phyloP scores from a whole-genome alignment of 202 grass and related monocot species.

The Setaria italica region DNA sequence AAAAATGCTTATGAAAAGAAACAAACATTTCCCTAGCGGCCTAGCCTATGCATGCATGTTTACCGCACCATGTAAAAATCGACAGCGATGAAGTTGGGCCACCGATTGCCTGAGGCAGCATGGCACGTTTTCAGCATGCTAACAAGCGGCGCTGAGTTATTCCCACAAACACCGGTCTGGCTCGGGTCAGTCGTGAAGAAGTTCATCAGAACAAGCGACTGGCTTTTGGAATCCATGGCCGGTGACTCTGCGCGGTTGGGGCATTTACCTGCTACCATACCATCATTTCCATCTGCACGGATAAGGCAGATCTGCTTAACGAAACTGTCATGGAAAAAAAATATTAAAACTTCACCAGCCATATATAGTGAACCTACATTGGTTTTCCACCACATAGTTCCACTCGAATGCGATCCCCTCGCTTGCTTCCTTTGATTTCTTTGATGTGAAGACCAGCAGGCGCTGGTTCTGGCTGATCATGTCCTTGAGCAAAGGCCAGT shows the following conservation, averaged over 20 bases:
- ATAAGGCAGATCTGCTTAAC: conserved; percentile 30
- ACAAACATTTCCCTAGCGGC: neutral
- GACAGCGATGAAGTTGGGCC: conserved; percentile 91
- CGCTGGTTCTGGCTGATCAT: conserved; percentile 80
- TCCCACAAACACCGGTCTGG: conserved; percentile 50
- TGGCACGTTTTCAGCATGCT: conserved; percentile 92
- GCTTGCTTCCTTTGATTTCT: conserved; percentile 65
- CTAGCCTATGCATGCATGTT: neutral
- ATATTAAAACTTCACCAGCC: neutral
- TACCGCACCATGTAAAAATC: conserved; percentile 88
- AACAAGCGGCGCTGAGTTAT: conserved; percentile 82
- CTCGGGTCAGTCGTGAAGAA: conserved; percentile 70
- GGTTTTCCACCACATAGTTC: conserved; percentile 86
- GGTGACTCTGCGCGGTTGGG: conserved; percentile 71
- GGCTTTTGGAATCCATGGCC: conserved; percentile 71
- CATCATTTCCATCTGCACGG: conserved; percentile 66
- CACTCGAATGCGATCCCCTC: conserved; percentile 82
- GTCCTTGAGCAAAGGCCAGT: conserved; percentile 82
- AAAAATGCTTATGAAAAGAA: neutral
- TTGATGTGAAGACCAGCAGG: conserved; percentile 83
- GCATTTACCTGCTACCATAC: conserved; percentile 72
- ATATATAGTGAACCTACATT: conserved; percentile 58
- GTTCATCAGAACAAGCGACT: conserved; percentile 94
- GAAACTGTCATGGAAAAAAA: conserved; percentile 8
- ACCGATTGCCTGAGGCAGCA: conserved; percentile 66